Evolutionary conservation across 306 rosid species (phyloP).

Genomic region (Prunus davidiana): DNA sequence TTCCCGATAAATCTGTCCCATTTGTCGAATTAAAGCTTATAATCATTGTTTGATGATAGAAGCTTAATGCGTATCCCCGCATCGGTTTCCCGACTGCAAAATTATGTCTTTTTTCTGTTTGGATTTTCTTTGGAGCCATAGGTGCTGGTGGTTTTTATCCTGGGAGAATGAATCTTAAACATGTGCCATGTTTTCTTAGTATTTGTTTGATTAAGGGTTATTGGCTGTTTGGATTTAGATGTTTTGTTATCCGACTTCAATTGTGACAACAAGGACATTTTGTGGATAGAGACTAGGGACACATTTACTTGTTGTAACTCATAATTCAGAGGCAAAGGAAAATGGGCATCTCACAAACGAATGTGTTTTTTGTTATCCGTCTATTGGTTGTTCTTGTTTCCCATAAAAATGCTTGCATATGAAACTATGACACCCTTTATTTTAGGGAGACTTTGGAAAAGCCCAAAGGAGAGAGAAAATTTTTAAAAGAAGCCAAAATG

Average conservation of each 20-base stretch:
- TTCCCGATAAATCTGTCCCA: neutral
- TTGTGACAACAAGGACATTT: neutral
- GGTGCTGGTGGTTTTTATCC: no score
- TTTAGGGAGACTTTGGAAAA: no score
- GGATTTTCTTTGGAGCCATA: no score
- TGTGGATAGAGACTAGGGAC: neutral
- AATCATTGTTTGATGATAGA: neutral
- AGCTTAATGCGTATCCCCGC: neutral
- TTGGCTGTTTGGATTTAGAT: neutral
- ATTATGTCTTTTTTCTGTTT: neutral
- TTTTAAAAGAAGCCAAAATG: no score
- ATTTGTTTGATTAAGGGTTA: neutral
- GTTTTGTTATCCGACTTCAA: neutral
- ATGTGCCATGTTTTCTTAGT: neutral
- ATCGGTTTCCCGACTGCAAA: neutral
- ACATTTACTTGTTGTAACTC: no score
- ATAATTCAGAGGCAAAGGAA: neutral
- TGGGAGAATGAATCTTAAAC: neutral
- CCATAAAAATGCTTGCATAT: no score
- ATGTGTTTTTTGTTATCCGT: neutral
- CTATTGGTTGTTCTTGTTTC: no score
- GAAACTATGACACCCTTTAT: no score
- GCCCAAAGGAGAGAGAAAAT: no score
- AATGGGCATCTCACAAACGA: neutral
- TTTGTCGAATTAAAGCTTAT: neutral